phyloP scores from a whole-genome alignment of 768 basidiomycete species.

The Tricholoma flavovirens region DNA sequence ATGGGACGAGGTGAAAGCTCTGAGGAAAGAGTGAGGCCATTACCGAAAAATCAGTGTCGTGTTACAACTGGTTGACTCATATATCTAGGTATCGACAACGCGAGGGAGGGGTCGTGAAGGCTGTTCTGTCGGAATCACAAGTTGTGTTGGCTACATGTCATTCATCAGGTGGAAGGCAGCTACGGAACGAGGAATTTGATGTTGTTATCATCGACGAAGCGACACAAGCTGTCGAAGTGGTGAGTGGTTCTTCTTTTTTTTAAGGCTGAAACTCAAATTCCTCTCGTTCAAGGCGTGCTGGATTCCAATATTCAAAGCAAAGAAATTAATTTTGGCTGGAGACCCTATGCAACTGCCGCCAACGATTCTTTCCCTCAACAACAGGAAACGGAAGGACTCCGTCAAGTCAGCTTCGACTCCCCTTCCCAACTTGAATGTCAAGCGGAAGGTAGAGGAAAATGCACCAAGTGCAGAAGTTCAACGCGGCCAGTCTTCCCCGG shows the following conservation, averaged over 20 bases:
- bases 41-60: not conserved
- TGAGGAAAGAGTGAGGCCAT: conserved; percentile 79
- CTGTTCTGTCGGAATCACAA: conserved; percentile 76
- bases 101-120: conserved; percentile 77
- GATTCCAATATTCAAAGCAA: conserved; percentile 91
- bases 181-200: conserved; percentile 77
- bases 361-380: conserved; percentile 69
- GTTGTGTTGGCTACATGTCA: conserved; percentile 95
- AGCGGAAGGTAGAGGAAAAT: not conserved
- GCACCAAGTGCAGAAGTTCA: not conserved
- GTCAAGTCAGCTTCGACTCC: not conserved
- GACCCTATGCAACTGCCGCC: conserved; percentile 96
- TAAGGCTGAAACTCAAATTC: not conserved
- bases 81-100: conserved; percentile 73
- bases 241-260: conserved; percentile 27
- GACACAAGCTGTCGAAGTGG: conserved; percentile 93
- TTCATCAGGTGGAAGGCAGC: conserved; percentile 80
- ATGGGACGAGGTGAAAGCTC: conserved; percentile 81
- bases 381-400: conserved; percentile 19
- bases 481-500: not conserved
- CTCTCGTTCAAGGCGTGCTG: conserved; percentile 70
- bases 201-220: conserved; percentile 97
- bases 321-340: conserved; percentile 86
- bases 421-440: not conserved
- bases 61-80: not conserved